Base-by-base conservation (phyloP, 2,329 filamentous ascomycete species). In the Colletotrichum abscissum region DNA sequence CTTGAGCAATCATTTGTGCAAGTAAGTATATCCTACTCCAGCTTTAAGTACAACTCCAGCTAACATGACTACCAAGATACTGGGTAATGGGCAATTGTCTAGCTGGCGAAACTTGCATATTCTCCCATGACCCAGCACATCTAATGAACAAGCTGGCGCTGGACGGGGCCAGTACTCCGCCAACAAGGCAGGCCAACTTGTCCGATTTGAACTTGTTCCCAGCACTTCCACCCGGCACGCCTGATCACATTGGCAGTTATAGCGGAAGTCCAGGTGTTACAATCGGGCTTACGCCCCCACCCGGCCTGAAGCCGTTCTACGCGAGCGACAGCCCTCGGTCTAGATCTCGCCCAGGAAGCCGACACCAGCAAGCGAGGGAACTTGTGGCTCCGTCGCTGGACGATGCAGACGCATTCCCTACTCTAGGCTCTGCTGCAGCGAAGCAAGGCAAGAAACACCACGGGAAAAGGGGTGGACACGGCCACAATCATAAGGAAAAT, bases 41-140 rank as follows among this genome's bases (percentile, higher is more conserved):
- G n/a, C 16, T n/a, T 28, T 16, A 7, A 3, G 24, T 30, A 16
- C 16, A 58, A 8, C 14, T 9, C 22, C 49, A 24, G 30, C 55
- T 75, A 30, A 68, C 65, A 60, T 72, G 28, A 19, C 3, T 33
- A 19, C 24, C 57, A 78, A 97, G 94, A 81, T 98, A 98, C 82
- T 99, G 95, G 94, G 89, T 99, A 66, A 95, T 95, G 85, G 97
- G 97, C 1, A 98, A 96, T 79, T 99, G 97, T 81, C 89, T 99
- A 42, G 97, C 97, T 24, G 96, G 97, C 46, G 93, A 95, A 70
- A 95, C 95, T 3, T 99, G 97, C 82, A 94, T 98, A 73, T 99
- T 99, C 85, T 98, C 96, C 16, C 97, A 99, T 82, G 97, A 99
- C 78, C 97, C 97, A 2, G 91, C 95, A 1, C 91, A 95, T 76